phyloP scores from a whole-genome alignment of 768 basidiomycete genomes.

The Tylopilus rubrobrunneus region DNA sequence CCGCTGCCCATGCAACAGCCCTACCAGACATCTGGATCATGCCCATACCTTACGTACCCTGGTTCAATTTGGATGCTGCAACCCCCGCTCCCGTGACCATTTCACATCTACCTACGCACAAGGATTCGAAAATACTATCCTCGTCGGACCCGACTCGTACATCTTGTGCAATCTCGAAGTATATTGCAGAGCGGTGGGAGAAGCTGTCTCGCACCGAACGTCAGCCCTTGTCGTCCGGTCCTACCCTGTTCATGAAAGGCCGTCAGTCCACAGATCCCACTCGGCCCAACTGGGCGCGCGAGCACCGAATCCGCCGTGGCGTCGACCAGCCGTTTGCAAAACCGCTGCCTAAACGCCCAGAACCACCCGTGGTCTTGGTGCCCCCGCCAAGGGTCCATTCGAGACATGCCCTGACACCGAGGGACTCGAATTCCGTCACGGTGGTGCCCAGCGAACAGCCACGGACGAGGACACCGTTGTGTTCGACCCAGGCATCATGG shows the following conservation, averaged over 20 bases:
- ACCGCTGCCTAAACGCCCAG: slow-evolving; percentile 21
- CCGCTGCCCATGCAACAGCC: slow-evolving; percentile 40
- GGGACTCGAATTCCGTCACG: slow-evolving; percentile 33
- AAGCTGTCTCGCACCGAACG: slow-evolving; percentile 24
- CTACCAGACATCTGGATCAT: slow-evolving; percentile 51
- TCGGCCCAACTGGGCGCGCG: slow-evolving; percentile 50
- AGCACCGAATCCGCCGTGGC: slow-evolving; percentile 44
- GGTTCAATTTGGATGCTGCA: slow-evolving; percentile 42
- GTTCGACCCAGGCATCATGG: slow-evolving; percentile 12
- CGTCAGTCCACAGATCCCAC: slow-evolving; percentile 20
- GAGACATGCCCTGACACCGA: slow-evolving; percentile 13
- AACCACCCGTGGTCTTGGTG: slow-evolving; percentile 21
- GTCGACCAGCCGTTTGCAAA: slow-evolving; percentile 51
- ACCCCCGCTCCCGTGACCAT: background rate
- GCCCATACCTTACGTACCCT: slow-evolving; percentile 50
- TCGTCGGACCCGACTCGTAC: slow-evolving; percentile 6
- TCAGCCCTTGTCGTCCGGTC: slow-evolving; percentile 14
- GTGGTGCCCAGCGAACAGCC: slow-evolving; percentile 19
- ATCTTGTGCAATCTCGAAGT: slow-evolving; percentile 25
- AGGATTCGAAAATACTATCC: slow-evolving; percentile 6
- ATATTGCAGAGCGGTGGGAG: slow-evolving; percentile 31
- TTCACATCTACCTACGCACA: slow-evolving; percentile 7
- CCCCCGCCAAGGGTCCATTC: slow-evolving; percentile 32
- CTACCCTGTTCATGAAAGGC: slow-evolving; percentile 15
- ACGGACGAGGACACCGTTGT: slow-evolving; percentile 16